Evolutionary conservation across 345 rosid genomes (phyloP).

Genomic region (Fremontodendron californicum): DNA sequence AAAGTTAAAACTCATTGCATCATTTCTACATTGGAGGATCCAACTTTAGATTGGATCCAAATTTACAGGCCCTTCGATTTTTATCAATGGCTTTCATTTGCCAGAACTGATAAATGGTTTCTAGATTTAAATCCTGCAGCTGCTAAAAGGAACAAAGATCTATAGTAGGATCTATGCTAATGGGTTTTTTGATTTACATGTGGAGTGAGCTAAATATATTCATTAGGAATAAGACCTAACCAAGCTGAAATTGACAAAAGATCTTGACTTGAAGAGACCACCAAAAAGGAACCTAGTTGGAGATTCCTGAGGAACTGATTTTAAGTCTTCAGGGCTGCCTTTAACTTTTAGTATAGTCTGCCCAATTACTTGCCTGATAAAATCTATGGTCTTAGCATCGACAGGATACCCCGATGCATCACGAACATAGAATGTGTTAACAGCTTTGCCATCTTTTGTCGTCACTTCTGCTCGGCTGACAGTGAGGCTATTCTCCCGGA

Average conservation of each 20-base stretch:
- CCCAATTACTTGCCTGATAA: constrained; percentile 69
- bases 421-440: constrained; percentile 77
- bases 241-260: constrained; percentile 66
- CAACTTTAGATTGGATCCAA: constrained; percentile 11
- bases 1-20: neutral
- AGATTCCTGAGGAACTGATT: constrained; percentile 56
- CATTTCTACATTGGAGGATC: neutral
- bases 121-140: neutral
- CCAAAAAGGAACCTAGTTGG: constrained; percentile 78
- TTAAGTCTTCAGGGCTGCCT: constrained; percentile 50
- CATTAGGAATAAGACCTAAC: constrained; percentile 74
- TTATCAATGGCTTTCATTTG: neutral
- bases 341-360: constrained; percentile 85
- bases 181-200: constrained; percentile 1
- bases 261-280: constrained; percentile 82
- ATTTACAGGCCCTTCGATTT: constrained; percentile 3
- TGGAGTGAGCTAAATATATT: neutral
- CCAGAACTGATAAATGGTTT: constrained; percentile 2
- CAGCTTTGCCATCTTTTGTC: constrained; percentile 80
- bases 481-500: constrained; percentile 82
- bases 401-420: constrained; percentile 80
- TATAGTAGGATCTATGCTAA: no score
- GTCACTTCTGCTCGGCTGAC: constrained; percentile 88
- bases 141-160: neutral
- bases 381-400: constrained; percentile 68